Evolutionary conservation across 2,329 filamentous ascomycete species (phyloP).

Genomic region (Cadophora gregata): DNA sequence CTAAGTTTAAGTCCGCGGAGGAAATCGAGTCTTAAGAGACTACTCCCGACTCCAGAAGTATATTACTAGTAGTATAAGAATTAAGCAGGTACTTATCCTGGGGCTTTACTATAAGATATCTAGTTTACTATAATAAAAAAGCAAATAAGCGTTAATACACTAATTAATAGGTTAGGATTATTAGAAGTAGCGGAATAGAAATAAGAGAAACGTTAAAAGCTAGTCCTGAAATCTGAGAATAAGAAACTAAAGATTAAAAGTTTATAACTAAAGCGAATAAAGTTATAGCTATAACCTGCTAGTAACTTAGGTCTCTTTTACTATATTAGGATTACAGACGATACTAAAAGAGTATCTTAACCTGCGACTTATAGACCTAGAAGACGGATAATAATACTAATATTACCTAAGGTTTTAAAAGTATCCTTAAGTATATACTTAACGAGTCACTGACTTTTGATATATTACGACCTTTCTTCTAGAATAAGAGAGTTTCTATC

Average conservation of each 20-base stretch:
- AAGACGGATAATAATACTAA: constrained; percentile 25
- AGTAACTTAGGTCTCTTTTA: constrained; percentile 39
- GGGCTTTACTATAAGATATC: constrained; percentile 44
- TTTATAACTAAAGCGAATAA: constrained; percentile 22
- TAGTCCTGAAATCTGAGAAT: constrained; percentile 37
- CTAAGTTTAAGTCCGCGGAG: constrained; percentile 38
- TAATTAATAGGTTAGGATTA: constrained; percentile 80
- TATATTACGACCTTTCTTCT: constrained; percentile 41
- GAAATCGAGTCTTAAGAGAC: constrained; percentile 35
- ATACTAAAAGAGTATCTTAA: constrained; percentile 33
- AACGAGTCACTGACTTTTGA: constrained; percentile 36
- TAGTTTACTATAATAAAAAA: constrained; percentile 60
- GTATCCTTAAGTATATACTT: constrained; percentile 23
- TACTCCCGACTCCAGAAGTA: constrained; percentile 39
- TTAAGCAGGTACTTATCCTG: constrained; percentile 61
- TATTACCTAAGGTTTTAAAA: constrained; percentile 25
- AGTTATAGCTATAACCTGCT: constrained; percentile 31
- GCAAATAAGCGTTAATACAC: constrained; percentile 83
- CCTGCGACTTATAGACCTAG: constrained; percentile 31
- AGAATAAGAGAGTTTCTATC: constrained; percentile 58
- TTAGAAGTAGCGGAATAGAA: constrained; percentile 58
- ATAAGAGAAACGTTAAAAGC: constrained; percentile 35
- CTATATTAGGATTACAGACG: constrained; percentile 41
- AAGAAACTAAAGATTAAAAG: constrained; percentile 21
- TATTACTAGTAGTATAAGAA: constrained; percentile 98